Evolutionary conservation across 805 yeast genomes (phyloP), one percentile per base, ranked within the genome.

Genomic region (Saturnispora serradocipensis): DNA sequence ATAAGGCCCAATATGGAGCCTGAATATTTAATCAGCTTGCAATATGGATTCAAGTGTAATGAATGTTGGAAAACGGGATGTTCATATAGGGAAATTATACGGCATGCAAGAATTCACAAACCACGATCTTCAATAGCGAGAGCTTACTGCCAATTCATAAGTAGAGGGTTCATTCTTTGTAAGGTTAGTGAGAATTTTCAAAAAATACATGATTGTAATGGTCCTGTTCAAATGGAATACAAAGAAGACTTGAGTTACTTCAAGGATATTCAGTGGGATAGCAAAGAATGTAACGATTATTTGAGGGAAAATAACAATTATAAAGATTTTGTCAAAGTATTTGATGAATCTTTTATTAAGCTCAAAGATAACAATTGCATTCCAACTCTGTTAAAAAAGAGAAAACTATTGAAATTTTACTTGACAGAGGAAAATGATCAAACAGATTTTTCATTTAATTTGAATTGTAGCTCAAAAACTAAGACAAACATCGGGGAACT

Each of bases 11-110:
- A 45, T 28, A 34, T 36, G 27, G 51, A 50, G 24, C 56, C 58
- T 5, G 56, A 55, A 15, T 48, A 49, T n/a, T 32, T 53, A 4
- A 28, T 48, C 5, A 46, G 49, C 5, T 34, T 55, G 15, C 28
- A 28, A 15, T 10, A 39, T 4, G 46, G 48, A 13, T 55, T 32
- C 27, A 46, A 53, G 35, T 55, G 58, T 45, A 50, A 53, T 34
- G 38, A 43, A 16, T 55, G 58, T 51, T 28, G 51, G 20, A 51
- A 51, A 25, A n/a, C 28, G 7, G 45, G 38, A 2, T 27, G 36
- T 30, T 34, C 38, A 18, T 27, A 40, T 18, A 27, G 45, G 32
- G 30, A 39, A 28, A 15, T 38, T 18, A 6, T 18, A 15, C 20
- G 49, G 32, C 48, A 50, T 45, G 38, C 25, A 15, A 22, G 16